phyloP scores from a whole-genome alignment of 345 rosid genomes.

The Triadica sebifera region DNA sequence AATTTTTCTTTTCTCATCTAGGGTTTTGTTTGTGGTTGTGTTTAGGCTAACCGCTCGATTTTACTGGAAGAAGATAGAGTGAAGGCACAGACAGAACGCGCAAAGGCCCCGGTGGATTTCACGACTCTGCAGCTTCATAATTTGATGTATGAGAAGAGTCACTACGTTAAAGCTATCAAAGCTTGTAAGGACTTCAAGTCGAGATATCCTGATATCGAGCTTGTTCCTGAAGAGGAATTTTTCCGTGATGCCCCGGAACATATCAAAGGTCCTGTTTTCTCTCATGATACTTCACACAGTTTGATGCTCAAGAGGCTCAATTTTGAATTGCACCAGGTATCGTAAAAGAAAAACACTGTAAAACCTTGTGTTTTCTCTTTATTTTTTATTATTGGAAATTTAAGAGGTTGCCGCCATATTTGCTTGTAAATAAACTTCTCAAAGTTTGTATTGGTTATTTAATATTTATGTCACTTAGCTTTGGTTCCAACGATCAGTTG shows the following conservation, averaged over 20 bases:
- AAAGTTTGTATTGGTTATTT: background rate
- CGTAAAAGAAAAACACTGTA: background rate
- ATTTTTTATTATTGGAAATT: background rate
- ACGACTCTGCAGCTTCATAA: conserved; percentile 79
- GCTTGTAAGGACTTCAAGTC: conserved; percentile 83
- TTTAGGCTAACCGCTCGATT: conserved; percentile 71
- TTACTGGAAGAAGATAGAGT: conserved; percentile 69
- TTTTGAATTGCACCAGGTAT: conserved; percentile 83
- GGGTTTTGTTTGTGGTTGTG: background rate
- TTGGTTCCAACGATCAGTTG: background rate
- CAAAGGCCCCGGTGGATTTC: conserved; percentile 74
- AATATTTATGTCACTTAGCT: background rate
- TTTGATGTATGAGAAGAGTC: conserved; percentile 91
- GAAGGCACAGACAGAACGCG: conserved; percentile 65
- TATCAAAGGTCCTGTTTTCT: conserved; percentile 51
- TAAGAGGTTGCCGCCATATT: background rate
- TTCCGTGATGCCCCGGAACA: conserved; percentile 62
- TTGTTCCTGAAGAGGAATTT: conserved; percentile 80
- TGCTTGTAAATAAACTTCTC: background rate
- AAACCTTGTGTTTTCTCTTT: background rate
- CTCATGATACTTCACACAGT: conserved; percentile 60
- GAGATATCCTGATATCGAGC: conserved; percentile 74
- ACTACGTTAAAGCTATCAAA: conserved; percentile 77
- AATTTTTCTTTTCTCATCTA: background rate
- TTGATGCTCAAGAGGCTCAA: conserved; percentile 87